These are phyloP conservation scores for Phylloporus sp. DNA, from an alignment of 768 basidiomycete genomes.

Conservation along the genomic window DNA sequence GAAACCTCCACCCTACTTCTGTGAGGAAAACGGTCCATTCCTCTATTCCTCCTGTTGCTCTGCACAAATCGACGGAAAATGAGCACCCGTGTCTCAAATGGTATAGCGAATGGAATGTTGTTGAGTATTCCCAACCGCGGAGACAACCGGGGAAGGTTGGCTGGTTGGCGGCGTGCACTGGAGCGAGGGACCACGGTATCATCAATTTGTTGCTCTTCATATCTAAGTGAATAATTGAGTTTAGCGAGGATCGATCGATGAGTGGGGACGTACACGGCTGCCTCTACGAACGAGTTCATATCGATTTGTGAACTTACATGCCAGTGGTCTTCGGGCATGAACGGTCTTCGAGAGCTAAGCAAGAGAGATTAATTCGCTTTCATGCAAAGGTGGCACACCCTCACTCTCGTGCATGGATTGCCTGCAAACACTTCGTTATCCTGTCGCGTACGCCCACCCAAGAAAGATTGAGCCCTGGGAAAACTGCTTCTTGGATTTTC, in stretches of 20 bases:
- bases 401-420: conserved; percentile 87
- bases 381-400: conserved; percentile 24
- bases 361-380: conserved; percentile 5
- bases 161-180: conserved; percentile 65
- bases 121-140: conserved; percentile 89
- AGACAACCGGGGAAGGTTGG: conserved; percentile 50
- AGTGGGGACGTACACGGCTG: conserved; percentile 61
- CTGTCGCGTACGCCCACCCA: conserved; percentile 74
- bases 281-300: conserved; percentile 73
- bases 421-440: conserved; percentile 73
- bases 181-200: conserved; percentile 21
- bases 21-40: conserved; percentile 14
- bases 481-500: conserved; percentile 37
- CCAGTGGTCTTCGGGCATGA: conserved; percentile 86
- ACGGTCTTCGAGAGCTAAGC: conserved; percentile 73
- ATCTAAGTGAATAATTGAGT: conserved; percentile 33
- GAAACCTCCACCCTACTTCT: conserved; percentile 23
- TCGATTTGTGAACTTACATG: conserved; percentile 61
- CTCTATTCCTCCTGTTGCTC: conserved; percentile 46
- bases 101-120: conserved; percentile 94
- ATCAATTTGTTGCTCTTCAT: conserved; percentile 60
- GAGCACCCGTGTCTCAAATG: conserved; percentile 85
- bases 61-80: conserved; percentile 84
- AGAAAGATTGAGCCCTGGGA: conserved; percentile 37
- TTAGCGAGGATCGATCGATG: not conserved